Evolutionary conservation across 225 moss, liverwort and hornwort species (phyloP), one percentile per base, ranked within the genome.

Genomic region (Physcomitrellopsis africana): DNA sequence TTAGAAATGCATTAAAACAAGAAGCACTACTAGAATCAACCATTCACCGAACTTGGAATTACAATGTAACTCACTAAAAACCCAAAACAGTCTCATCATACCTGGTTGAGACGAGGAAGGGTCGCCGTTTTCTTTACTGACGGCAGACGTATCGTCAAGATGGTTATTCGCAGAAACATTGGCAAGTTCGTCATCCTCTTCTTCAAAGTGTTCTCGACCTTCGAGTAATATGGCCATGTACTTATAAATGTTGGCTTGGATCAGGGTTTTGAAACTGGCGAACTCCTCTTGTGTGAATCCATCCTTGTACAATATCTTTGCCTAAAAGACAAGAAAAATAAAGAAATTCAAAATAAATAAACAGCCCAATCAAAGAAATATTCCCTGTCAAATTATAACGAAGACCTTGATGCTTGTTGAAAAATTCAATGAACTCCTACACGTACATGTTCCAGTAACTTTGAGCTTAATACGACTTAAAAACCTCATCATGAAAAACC

Each of bases 131-230:
- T 73, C 83, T 56, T 68, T 15, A 71, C 76, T 72, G 53, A 60
- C 20, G 61, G 65, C 45, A 82, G 82, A 51, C 59, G 79, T 53
- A 68, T 65, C 44, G 62, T 72, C 76, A 62, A 65, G 61, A 72
- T 86, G 79, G 68, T 60, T 64, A 59, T 80, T 67, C 69, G 71
- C 71, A 64, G 65, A 52, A 37, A 53, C 60, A 52, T 74, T 83
- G 59, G 73, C 84, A 23, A 90, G 73, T 19, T 94, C 92, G 16
- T 94, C 91, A 19, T 91, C 92, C 73, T 94, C 97, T 81, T 95
- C 99, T 82, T 99, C 99, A 73, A 99, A 99, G 61, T 88, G 95
- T 74, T 99, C 99, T 77, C 99, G 90, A 44, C 92, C 93, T 86
- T 99, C 99, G 26, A 99, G 84, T 73, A 99, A 69, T 24, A 93